Conservation (phyloP, 2,329 filamentous ascomycete genomes). For the Arthrinium phaeospermum region DNA sequence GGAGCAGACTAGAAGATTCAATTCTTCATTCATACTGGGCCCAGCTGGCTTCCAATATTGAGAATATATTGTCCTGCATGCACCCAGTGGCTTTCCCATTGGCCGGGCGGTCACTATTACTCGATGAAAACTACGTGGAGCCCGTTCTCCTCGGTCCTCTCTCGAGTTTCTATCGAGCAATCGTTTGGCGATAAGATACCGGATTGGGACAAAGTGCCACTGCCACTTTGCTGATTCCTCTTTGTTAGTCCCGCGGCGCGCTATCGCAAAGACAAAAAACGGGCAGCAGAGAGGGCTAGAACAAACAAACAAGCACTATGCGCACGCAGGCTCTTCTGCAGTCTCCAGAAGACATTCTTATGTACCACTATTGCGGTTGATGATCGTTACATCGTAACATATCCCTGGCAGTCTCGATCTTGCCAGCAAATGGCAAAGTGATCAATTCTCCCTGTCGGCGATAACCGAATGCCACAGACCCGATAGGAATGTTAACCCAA, state of each 20-base stretch:
- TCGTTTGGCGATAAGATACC: constrained; percentile 15
- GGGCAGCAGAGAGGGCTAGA: not conserved
- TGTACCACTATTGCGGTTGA: not conserved
- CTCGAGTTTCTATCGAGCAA: constrained; percentile 14
- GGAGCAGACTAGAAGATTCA: not conserved
- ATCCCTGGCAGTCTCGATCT: not conserved
- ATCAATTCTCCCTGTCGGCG: not conserved
- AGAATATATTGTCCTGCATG: constrained; percentile 1
- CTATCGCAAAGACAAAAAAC: constrained; percentile 3
- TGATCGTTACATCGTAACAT: not conserved
- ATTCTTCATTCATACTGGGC: not conserved
- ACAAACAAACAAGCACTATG: not conserved
- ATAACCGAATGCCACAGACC: constrained; percentile 4
- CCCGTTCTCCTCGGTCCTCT: not conserved
- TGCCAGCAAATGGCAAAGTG: not conserved
- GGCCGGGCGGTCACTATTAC: not conserved
- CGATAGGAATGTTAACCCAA: constrained; percentile 1
- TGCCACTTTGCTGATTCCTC: not conserved
- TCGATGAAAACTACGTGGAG: constrained; percentile 5
- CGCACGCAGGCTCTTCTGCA: not conserved
- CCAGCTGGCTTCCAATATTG: not conserved
- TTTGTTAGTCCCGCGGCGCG: constrained; percentile 1
- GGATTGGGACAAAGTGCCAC: not conserved
- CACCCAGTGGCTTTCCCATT: not conserved
- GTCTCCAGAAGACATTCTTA: not conserved